Conservation (phyloP, 164 flowering plant genomes). For the Hamamelis virginiana region DNA sequence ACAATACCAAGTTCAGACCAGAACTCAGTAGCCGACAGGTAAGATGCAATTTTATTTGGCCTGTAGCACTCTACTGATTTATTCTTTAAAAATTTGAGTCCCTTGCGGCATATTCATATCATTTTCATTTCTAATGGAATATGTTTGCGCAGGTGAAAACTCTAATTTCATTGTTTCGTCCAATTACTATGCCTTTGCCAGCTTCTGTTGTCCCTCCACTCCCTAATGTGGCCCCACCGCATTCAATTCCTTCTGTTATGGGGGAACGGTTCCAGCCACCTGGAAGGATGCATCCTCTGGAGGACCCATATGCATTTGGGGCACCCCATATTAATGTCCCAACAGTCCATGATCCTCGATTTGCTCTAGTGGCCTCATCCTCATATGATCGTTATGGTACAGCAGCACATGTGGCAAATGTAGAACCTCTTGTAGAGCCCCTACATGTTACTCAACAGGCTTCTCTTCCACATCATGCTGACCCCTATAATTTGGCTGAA, state of each 20-base stretch:
- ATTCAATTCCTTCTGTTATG: not conserved
- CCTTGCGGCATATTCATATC: no score
- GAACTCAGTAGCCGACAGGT: constrained; percentile 35
- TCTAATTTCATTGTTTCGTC: constrained; percentile 29
- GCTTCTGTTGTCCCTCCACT: constrained; percentile 7
- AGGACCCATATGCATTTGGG: constrained; percentile 8
- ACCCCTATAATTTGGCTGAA: constrained; percentile 12
- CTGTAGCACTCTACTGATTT: not conserved
- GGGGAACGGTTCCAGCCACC: constrained; percentile 4
- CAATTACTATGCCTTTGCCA: constrained; percentile 12
- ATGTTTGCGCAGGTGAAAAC: constrained; percentile 27
- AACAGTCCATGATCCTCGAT: not conserved
- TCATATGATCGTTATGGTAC: constrained; percentile 11
- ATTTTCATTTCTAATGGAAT: not conserved
- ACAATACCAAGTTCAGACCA: constrained; percentile 29
- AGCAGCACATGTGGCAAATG: constrained; percentile 3
- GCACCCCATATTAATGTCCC: not conserved
- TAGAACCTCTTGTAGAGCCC: constrained; percentile 8
- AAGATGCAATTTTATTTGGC: not conserved
- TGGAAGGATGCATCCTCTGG: constrained; percentile 8
- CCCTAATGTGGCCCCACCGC: not conserved
- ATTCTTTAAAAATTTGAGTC: not conserved
- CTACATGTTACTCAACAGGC: constrained; percentile 11
- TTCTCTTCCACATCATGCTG: not conserved
- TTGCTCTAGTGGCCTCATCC: constrained; percentile 3